A percentile compares a stretch with the other conserved stretches of the same genome.
Evolutionary conservation across 2,329 filamentous ascomycete genomes (phyloP).

Genomic region (Tolypocladium tropicale): DNA sequence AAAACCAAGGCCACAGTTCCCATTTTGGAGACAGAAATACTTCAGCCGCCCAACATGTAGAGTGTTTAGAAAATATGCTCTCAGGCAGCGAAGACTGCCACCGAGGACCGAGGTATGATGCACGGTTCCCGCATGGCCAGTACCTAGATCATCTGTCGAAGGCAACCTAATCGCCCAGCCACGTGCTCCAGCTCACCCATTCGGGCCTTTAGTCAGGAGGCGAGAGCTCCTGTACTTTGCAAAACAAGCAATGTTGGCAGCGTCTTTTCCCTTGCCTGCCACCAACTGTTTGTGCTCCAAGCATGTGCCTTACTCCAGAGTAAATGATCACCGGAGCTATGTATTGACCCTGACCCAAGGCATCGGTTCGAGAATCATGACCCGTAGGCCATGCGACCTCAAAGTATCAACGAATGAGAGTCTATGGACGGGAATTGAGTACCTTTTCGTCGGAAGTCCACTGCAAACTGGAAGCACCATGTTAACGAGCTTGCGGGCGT

Average conservation of each 20-base stretch:
- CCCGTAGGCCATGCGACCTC: not conserved
- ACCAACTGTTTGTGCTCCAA: not conserved
- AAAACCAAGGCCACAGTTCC: too few relatives aligned
- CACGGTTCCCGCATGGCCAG: not conserved
- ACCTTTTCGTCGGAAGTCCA: not conserved
- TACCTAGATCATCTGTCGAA: not conserved
- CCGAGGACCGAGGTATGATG: not conserved
- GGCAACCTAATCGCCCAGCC: not conserved
- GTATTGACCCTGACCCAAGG: not conserved
- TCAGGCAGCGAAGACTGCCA: too few relatives aligned
- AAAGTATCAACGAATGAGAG: not conserved
- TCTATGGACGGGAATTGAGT: not conserved
- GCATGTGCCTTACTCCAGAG: not conserved
- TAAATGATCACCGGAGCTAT: not conserved
- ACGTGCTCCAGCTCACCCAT: slow-evolving; percentile 2
- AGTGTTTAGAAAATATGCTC: too few relatives aligned
- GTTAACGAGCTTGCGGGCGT: not conserved
- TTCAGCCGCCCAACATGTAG: too few relatives aligned
- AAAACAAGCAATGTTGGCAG: not conserved
- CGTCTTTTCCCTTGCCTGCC: not conserved
- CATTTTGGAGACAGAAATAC: too few relatives aligned
- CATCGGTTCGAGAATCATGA: slow-evolving; percentile 5
- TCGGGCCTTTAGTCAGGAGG: slow-evolving; percentile 9
- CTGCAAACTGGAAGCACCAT: not conserved
- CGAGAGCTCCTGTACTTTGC: slow-evolving; percentile 3